Evolutionary conservation across 768 basidiomycete species (phyloP).

Genomic region (Cantharellus cinnabarinus): DNA sequence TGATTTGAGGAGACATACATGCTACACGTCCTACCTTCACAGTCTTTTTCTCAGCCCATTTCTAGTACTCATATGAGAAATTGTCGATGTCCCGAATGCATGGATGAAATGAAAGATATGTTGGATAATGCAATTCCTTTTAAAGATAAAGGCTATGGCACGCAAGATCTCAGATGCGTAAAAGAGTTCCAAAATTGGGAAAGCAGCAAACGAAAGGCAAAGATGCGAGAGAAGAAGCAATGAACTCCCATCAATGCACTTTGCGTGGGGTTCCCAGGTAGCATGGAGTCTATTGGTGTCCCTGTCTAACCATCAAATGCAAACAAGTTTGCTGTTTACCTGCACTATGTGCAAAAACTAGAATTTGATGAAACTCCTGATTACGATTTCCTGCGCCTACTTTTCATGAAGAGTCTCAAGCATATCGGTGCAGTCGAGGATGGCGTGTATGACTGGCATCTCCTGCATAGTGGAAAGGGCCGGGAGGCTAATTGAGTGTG

Average conservation of each 20-base stretch:
- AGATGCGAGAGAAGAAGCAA: conserved; percentile 99
- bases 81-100: too few species aligned
- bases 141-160: too few species aligned
- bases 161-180: too few species aligned
- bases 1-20: too few species aligned
- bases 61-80: too few species aligned
- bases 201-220: conserved; percentile 97
- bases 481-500: conserved; percentile 80
- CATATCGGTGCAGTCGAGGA: conserved; percentile 77
- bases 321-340: conserved; percentile 98
- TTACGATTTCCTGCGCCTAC: conserved; percentile 90
- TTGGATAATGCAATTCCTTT: too few species aligned
- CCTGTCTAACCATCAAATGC: conserved; percentile 37
- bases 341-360: conserved; percentile 97
- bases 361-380: conserved; percentile 96
- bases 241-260: conserved; percentile 77
- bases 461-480: conserved; percentile 81
- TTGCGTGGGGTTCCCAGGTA: conserved; percentile 93
- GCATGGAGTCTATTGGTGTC: conserved; percentile 13
- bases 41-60: too few species aligned
- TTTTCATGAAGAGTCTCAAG: conserved; percentile 83
- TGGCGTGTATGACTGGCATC: conserved; percentile 94
- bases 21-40: too few species aligned
- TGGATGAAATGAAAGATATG: too few species aligned
- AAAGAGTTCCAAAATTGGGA: conserved; percentile 9